Base-by-base conservation (phyloP, 2,329 filamentous ascomycete genomes). In the Claviceps purpurea region DNA sequence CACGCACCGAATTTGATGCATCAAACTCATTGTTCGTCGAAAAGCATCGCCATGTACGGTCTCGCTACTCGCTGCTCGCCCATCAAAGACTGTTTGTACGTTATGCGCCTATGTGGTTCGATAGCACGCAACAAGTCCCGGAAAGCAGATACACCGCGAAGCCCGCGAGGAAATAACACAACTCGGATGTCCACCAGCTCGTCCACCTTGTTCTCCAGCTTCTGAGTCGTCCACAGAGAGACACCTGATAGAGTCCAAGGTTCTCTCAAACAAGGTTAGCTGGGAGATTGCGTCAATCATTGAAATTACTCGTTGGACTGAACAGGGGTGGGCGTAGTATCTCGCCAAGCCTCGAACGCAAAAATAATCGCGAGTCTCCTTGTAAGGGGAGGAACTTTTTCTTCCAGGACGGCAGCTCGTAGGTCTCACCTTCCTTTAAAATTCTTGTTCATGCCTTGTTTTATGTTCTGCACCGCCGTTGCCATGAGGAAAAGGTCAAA, bases 321-420 rank as follows among this genome's bases (percentile, higher is more conserved):
- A 14, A 59, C 52, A 1, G 59, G 55, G 1, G 58, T 60, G 7
- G 58, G 60, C 11, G 49, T 53, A 5, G 45, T 24, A 62, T 56
- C 2, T 58, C 51, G 2, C 34, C n/a, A 11, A 60, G 49, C 13
- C 50, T 55, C 2, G 49, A 8, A 5, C 60, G 55, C 22, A 62
- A 51, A 47, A 61, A 58, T n/a, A 61, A 57, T 5, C 56, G 51
- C 1, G 59, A 58, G 56, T 58, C 44, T 61, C 54, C 30, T 11
- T 55, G 48, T 59, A 61, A 56, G 22, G 54, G 48, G 4, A 57
- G 24, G 10, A 60, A 56, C 18, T 34, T 34, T 34, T 34, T 34
- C 4, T 34, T 59, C 60, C 1, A 45, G 50, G 11, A 60, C 50
- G 4, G 42, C 53, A 6, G 52, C 53, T 37, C 46, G 54, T 11